phyloP scores from a whole-genome alignment of 2,329 filamentous ascomycete species.

The Xylaria sp. region DNA sequence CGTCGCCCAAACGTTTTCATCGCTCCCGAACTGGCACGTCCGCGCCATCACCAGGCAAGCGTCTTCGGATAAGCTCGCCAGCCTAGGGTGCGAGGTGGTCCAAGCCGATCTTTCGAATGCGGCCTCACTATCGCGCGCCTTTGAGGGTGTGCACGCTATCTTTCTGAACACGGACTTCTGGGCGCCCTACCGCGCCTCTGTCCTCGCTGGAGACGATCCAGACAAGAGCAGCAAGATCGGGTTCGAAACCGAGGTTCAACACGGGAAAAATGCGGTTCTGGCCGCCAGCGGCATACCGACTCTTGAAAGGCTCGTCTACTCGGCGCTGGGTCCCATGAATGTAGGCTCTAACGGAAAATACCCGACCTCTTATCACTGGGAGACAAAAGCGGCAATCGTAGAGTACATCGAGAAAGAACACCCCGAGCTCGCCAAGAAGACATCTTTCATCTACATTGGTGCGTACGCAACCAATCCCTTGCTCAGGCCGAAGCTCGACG shows the following conservation, averaged over 20 bases:
- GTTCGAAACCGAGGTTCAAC: conserved; percentile 19
- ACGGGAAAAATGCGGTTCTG: conserved; percentile 38
- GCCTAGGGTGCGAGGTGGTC: conserved; percentile 26
- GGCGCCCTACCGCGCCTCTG: conserved; percentile 14
- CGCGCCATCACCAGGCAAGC: conserved; percentile 28
- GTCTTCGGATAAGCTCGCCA: conserved; percentile 20
- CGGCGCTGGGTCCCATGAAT: conserved; percentile 33
- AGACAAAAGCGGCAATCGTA: conserved; percentile 39
- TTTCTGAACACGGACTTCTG: conserved; percentile 35
- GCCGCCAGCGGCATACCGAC: conserved; percentile 39
- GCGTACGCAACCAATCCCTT: conserved; percentile 43
- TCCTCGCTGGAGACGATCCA: conserved; percentile 9
- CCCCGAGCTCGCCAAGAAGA: conserved; percentile 38
- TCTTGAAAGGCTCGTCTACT: conserved; percentile 38
- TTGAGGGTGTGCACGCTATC: conserved; percentile 30
- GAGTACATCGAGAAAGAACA: conserved; percentile 37
- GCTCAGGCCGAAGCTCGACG: conserved; percentile 39
- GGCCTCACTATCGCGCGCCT: conserved; percentile 23
- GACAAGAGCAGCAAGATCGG: conserved; percentile 15
- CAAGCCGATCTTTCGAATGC: conserved; percentile 26
- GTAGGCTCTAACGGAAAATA: conserved; percentile 34
- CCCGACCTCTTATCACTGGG: conserved; percentile 39
- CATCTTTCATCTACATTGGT: conserved; percentile 42
- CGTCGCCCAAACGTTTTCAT: conserved; percentile 27
- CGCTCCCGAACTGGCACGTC: conserved; percentile 26